Conservation (phyloP, 2,329 filamentous ascomycete species). For the Alternaria burnsii region DNA sequence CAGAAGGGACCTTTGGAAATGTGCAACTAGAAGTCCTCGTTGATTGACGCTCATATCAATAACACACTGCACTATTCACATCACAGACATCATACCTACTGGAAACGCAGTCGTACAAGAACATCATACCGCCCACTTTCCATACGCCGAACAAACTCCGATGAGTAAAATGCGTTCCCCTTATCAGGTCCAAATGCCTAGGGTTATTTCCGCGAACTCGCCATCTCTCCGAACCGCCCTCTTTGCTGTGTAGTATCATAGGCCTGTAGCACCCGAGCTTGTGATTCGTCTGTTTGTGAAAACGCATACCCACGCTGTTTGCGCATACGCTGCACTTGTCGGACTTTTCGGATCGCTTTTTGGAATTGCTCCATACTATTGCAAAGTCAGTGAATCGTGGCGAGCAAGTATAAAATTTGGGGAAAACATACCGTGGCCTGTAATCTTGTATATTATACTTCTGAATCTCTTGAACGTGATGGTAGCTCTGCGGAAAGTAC, state of each 20-base stretch:
- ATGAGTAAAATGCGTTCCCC: slow-evolving; percentile 1
- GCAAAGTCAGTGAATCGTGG: background rate
- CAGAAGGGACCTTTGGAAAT: background rate
- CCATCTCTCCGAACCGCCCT: slow-evolving; percentile 96
- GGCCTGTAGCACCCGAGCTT: slow-evolving; percentile 92
- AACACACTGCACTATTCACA: slow-evolving; percentile 13
- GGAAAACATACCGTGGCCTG: slow-evolving; percentile 77
- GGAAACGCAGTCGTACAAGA: slow-evolving; percentile 2
- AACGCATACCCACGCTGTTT: slow-evolving; percentile 99
- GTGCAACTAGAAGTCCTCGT: background rate
- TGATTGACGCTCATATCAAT: slow-evolving; percentile 10
- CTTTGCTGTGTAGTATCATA: slow-evolving; percentile 95
- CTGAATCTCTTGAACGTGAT: slow-evolving; percentile 99
- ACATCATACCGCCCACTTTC: slow-evolving; percentile 2
- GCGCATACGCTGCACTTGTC: slow-evolving; percentile 98
- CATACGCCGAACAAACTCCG: slow-evolving; percentile 10
- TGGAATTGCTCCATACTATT: slow-evolving; percentile 98
- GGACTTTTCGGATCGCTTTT: slow-evolving; percentile 97
- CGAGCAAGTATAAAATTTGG: background rate
- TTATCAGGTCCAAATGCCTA: background rate
- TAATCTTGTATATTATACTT: slow-evolving; percentile 99
- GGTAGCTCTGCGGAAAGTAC: slow-evolving; percentile 95
- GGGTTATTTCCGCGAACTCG: slow-evolving; percentile 59
- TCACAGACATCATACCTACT: slow-evolving; percentile 7
- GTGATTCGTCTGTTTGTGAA: slow-evolving; percentile 94